These are phyloP conservation scores for Quercus aquifolioides DNA, from an alignment of 306 rosid genomes.

Conservation along the genomic window DNA sequence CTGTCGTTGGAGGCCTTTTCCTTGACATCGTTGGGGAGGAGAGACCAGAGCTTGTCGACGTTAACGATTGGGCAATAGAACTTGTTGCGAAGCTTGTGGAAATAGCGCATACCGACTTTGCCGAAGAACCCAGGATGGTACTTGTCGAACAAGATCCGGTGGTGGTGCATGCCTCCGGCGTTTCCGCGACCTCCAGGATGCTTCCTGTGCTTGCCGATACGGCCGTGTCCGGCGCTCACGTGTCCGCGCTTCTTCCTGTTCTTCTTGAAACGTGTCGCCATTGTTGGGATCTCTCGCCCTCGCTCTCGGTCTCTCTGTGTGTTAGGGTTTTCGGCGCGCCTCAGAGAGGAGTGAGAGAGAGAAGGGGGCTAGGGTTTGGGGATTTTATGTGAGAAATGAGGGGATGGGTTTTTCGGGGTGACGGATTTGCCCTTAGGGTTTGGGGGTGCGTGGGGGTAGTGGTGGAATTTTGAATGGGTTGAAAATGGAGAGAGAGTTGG, in stretches of 20 bases:
- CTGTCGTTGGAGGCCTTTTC: slow-evolving; percentile 64
- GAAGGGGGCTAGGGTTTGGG: slow-evolving; percentile 21
- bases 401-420: neutral
- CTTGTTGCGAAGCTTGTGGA: slow-evolving; percentile 80
- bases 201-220: slow-evolving; percentile 82
- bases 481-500: neutral
- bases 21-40: slow-evolving; percentile 65
- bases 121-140: slow-evolving; percentile 88
- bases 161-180: slow-evolving; percentile 98
- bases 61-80: slow-evolving; percentile 74
- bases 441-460: neutral
- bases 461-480: neutral
- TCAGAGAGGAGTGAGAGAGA: neutral
- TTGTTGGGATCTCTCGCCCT: neutral
- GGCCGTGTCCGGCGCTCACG: slow-evolving; percentile 87
- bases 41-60: slow-evolving; percentile 75
- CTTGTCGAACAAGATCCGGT: slow-evolving; percentile 88
- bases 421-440: slow-evolving; percentile 41
- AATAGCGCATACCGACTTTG: slow-evolving; percentile 86
- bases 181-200: slow-evolving; percentile 91
- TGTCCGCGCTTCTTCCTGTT: slow-evolving; percentile 94
- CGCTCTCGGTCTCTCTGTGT: neutral
- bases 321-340: slow-evolving; percentile 42
- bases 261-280: slow-evolving; percentile 91
- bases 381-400: slow-evolving; percentile 16